Evolutionary conservation across 2,329 filamentous ascomycete genomes (phyloP).

Genomic region (Immersiporthe knoxdaviesiana): DNA sequence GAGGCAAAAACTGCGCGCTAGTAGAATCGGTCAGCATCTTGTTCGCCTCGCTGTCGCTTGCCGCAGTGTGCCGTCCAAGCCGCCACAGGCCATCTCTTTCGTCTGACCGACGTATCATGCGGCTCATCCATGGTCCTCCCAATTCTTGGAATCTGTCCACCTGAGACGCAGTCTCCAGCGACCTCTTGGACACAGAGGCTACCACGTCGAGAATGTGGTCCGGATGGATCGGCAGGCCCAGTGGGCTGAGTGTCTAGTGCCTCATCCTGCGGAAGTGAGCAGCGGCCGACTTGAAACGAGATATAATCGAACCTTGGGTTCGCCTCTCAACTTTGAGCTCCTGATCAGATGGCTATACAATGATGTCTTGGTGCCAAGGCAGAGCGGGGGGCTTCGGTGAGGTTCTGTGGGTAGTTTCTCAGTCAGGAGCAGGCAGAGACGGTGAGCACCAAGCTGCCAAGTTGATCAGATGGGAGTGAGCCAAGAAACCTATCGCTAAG

Average conservation of each 20-base stretch:
- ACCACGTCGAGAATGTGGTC: not conserved
- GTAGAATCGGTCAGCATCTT: not conserved
- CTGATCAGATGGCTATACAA: not conserved
- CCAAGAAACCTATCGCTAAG: not conserved
- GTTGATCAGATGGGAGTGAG: not conserved
- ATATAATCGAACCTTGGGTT: not conserved
- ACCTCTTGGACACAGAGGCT: not conserved
- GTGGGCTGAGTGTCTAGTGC: not conserved
- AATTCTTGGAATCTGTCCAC: not conserved
- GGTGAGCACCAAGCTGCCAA: not conserved
- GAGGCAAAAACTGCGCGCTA: not conserved
- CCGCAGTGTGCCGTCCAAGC: not conserved
- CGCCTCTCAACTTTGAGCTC: not conserved
- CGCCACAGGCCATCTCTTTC: not conserved
- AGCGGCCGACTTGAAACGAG: not conserved
- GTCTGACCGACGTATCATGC: not conserved
- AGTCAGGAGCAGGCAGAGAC: not conserved
- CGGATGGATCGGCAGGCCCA: not conserved
- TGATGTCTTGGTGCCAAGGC: not conserved
- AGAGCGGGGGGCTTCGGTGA: not conserved
- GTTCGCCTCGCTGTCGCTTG: not conserved
- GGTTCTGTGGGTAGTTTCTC: not conserved
- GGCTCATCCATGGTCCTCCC: not conserved
- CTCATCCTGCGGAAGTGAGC: not conserved
- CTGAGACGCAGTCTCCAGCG: not conserved